Evolutionary conservation across 352 stramenopile species (phyloP).

Genomic region (Phytophthora pini): DNA sequence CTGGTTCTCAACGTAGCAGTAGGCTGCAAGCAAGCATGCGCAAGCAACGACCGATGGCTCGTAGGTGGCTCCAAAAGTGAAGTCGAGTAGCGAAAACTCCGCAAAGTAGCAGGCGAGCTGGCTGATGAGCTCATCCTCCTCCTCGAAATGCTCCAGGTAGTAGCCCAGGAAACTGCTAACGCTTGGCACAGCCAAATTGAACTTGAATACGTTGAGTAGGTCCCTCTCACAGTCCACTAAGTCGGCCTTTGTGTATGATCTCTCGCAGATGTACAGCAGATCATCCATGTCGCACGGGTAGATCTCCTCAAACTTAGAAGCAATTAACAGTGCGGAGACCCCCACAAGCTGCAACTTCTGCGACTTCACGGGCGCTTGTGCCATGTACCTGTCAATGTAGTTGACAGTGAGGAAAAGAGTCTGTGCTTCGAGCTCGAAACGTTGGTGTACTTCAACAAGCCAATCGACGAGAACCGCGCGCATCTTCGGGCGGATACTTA

Average conservation of each 20-base stretch:
- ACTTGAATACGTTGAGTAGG: conserved; percentile 96
- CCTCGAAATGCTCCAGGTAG: conserved; percentile 90
- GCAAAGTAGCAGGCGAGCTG: conserved; percentile 68
- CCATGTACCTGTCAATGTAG: conserved; percentile 98
- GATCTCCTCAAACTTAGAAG: conserved; percentile 99
- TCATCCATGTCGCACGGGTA: conserved; percentile 97
- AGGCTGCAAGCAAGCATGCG: conserved; percentile 53
- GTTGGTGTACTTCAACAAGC: conserved; percentile 97
- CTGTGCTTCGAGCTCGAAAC: conserved; percentile 97
- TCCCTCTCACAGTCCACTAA: conserved; percentile 91
- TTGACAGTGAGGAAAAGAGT: conserved; percentile 99
- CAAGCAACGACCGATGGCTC: conserved; percentile 58
- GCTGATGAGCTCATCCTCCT: conserved; percentile 40
- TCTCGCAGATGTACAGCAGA: conserved; percentile 98
- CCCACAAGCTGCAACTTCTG: conserved; percentile 98
- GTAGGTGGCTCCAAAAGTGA: conserved; percentile 56
- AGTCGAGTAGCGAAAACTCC: conserved; percentile 65
- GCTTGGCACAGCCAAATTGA: conserved; percentile 96
- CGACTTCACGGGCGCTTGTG: conserved; percentile 85
- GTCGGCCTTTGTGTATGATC: conserved; percentile 91
- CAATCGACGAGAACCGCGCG: conserved; percentile 78
- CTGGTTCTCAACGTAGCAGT: conserved; percentile 55
- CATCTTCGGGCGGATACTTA: conserved; percentile 65
- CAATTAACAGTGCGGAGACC: conserved; percentile 94
- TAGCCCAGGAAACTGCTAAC: conserved; percentile 95